Evolutionary conservation across 2,329 filamentous ascomycete species (phyloP).

Genomic region (Penicillium sp.): DNA sequence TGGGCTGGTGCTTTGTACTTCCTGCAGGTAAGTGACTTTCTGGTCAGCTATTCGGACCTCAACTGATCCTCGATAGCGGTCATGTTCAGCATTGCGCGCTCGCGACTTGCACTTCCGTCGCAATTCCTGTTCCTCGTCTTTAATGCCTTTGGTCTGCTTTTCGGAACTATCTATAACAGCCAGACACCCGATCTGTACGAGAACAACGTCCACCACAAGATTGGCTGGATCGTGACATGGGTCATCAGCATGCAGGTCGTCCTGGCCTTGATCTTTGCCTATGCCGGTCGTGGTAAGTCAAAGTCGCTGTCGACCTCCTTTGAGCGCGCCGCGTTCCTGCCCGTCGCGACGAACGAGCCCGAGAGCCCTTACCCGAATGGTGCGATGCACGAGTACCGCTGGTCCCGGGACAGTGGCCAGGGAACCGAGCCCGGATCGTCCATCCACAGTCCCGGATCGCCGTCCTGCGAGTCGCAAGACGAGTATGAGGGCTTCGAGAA

Average conservation of each 20-base stretch:
- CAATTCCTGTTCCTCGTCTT: slow-evolving; percentile 67
- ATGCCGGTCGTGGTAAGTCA: slow-evolving; percentile 50
- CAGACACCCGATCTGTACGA: slow-evolving; percentile 83
- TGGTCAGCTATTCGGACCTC: neutral
- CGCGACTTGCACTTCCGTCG: slow-evolving; percentile 65
- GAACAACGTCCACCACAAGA: slow-evolving; percentile 82
- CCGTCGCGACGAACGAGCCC: slow-evolving; percentile 57
- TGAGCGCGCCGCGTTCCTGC: slow-evolving; percentile 61
- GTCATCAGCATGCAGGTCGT: slow-evolving; percentile 68
- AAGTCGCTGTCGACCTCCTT: slow-evolving; percentile 31
- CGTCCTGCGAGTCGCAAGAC: slow-evolving; percentile 50
- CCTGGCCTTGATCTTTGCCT: slow-evolving; percentile 63
- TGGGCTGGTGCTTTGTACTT: slow-evolving; percentile 70
- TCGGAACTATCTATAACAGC: slow-evolving; percentile 71
- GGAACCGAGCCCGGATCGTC: slow-evolving; percentile 71
- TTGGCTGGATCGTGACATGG: slow-evolving; percentile 80
- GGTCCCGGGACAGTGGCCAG: slow-evolving; percentile 71
- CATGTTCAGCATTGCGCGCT: slow-evolving; percentile 80
- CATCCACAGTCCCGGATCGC: slow-evolving; percentile 64
- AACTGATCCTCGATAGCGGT: slow-evolving; percentile 56
- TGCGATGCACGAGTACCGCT: slow-evolving; percentile 50
- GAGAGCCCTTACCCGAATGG: slow-evolving; percentile 44
- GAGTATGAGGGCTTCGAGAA: slow-evolving; percentile 52
- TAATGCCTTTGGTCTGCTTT: slow-evolving; percentile 63
- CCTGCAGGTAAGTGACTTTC: slow-evolving; percentile 61